phyloP scores from a whole-genome alignment of 805 yeast genomes.

The Tetrapisispora arboricola region DNA sequence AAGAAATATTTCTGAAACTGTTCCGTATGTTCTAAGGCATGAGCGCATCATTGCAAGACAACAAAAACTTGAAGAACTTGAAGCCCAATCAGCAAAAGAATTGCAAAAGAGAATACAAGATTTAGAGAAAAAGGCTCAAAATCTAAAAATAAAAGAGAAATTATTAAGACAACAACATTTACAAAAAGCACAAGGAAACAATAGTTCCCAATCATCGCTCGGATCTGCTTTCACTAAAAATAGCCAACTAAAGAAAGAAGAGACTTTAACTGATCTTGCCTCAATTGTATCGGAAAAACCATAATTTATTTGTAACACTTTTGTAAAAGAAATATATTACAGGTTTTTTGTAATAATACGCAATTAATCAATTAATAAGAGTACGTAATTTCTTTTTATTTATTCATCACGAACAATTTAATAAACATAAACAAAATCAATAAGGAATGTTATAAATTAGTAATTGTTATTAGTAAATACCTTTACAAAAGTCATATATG shows the following conservation, averaged over 20 bases:
- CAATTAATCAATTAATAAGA: no score
- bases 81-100: constrained; percentile 66
- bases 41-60: constrained; percentile 67
- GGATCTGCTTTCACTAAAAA: constrained; percentile 7
- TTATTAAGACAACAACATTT: constrained; percentile 28
- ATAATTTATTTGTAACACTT: constrained; percentile 3
- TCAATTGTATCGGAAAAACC: constrained; percentile 30
- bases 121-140: constrained; percentile 65
- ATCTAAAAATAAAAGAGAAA: constrained; percentile 56
- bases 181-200: constrained; percentile 3
- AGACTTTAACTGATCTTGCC: constrained; percentile 45
- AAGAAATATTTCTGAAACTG: constrained; percentile 71
- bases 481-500: constrained; percentile 1
- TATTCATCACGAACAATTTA: no score
- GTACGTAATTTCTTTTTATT: background rate
- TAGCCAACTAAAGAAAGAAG: constrained; percentile 36
- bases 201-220: constrained; percentile 13
- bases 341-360: no score
- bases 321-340: no score
- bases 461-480: constrained; percentile 2
- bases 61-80: constrained; percentile 68
- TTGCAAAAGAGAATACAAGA: constrained; percentile 65
- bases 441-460: background rate
- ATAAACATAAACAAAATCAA: background rate
- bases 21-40: constrained; percentile 74